These are phyloP conservation scores for Fusarium papillatum DNA, from an alignment of 2,329 filamentous ascomycete genomes.

Conservation along the genomic window DNA sequence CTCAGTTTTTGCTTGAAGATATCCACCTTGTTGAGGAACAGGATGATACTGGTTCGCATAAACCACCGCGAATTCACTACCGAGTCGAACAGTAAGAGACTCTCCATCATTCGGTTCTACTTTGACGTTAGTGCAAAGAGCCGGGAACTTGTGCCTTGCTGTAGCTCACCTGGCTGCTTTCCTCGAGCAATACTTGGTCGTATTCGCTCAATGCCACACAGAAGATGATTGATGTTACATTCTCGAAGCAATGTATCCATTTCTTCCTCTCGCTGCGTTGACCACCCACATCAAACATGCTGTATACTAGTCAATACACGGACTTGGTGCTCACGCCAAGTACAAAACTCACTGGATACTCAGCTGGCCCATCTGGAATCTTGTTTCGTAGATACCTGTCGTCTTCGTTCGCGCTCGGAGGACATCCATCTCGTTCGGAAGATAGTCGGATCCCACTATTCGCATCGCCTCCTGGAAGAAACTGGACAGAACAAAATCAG, in stretches of 20 bases:
- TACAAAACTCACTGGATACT: conserved; percentile 89
- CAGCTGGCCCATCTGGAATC: conserved; percentile 98
- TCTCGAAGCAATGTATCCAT: conserved; percentile 99
- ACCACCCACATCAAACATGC: conserved; percentile 99
- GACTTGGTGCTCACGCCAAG: not conserved
- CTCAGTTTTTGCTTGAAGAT: conserved; percentile 96
- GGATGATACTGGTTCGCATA: conserved; percentile 97
- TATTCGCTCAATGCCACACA: conserved; percentile 99
- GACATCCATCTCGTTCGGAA: conserved; percentile 95
- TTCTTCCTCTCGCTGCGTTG: conserved; percentile 99
- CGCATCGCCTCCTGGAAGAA: conserved; percentile 95
- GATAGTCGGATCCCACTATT: conserved; percentile 87
- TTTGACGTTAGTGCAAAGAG: conserved; percentile 15
- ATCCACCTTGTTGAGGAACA: conserved; percentile 99
- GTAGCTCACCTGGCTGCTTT: conserved; percentile 84
- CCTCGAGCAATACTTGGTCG: conserved; percentile 95
- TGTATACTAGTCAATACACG: conserved; percentile 55
- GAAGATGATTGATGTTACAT: conserved; percentile 99
- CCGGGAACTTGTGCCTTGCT: not conserved
- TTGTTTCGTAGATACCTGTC: conserved; percentile 98
- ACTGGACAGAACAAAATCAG: conserved; percentile 61
- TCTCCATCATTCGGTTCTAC: conserved; percentile 99
- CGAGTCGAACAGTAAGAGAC: conserved; percentile 94
- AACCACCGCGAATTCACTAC: conserved; percentile 99
- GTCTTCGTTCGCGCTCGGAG: conserved; percentile 97